Evolutionary conservation across 1,139 yeast species (phyloP).

Genomic region (Candida albicans): DNA sequence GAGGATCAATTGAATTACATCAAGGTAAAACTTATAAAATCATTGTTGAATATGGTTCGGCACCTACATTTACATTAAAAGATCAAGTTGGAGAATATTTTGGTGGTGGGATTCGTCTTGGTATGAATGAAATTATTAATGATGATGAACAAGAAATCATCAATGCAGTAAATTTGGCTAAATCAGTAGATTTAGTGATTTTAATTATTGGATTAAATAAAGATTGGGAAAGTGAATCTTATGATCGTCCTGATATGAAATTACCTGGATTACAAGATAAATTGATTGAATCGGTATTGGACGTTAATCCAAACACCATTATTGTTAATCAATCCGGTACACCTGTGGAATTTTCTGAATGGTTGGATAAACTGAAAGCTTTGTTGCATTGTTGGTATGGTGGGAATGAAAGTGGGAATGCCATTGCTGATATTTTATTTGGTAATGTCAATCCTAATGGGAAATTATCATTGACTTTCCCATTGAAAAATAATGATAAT

Average conservation of each 20-base stretch:
- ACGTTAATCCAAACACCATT: slow-evolving; percentile 51
- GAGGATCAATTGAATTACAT: slow-evolving; percentile 34
- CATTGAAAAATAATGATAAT: slow-evolving; percentile 37
- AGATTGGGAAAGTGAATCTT: slow-evolving; percentile 39
- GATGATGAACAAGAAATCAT: slow-evolving; percentile 23
- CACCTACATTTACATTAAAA: slow-evolving; percentile 38
- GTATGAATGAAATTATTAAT: slow-evolving; percentile 22
- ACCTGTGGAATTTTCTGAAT: slow-evolving; percentile 58
- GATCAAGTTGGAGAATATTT: slow-evolving; percentile 19
- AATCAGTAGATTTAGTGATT: slow-evolving; percentile 37
- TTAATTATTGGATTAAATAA: slow-evolving; percentile 40
- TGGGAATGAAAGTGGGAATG: slow-evolving; percentile 29
- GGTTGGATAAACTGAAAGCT: slow-evolving; percentile 48
- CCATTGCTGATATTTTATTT: slow-evolving; percentile 25
- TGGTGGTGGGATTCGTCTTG: slow-evolving; percentile 33
- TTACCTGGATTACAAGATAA: slow-evolving; percentile 51
- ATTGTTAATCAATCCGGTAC: slow-evolving; percentile 62
- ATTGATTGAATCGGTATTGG: slow-evolving; percentile 45
- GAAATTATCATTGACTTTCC: slow-evolving; percentile 42
- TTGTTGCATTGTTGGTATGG: slow-evolving; percentile 53
- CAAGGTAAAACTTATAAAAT: slow-evolving; percentile 44
- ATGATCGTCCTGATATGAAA: slow-evolving; percentile 31
- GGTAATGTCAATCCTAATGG: slow-evolving; percentile 31
- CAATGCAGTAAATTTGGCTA: slow-evolving; percentile 28
- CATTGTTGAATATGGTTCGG: slow-evolving; percentile 53